A percentile compares a stretch with the other conserved stretches of the same genome.
Conservation (phyloP, 2,329 filamentous ascomycete species). For the Stagonosporopsis rhizophila region DNA sequence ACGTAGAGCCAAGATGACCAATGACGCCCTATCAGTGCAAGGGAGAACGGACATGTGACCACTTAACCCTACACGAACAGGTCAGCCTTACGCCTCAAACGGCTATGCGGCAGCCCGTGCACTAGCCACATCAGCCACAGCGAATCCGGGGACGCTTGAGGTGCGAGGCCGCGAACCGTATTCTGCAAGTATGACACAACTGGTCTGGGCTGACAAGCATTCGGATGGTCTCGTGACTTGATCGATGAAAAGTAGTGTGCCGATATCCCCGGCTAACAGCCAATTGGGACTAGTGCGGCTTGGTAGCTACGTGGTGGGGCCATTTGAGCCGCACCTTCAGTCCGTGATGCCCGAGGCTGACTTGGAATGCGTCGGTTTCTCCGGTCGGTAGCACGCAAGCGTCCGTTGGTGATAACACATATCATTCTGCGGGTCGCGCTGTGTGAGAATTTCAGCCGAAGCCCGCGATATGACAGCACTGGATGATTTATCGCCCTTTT, state of each 20-base stretch:
- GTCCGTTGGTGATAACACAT: not conserved
- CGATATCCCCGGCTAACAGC: conserved; percentile 23
- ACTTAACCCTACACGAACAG: conserved; percentile 15
- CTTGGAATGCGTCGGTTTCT: conserved; percentile 1
- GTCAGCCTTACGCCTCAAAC: conserved; percentile 34
- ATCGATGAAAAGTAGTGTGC: conserved; percentile 5
- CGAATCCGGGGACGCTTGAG: conserved; percentile 27
- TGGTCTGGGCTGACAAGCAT: conserved; percentile 20
- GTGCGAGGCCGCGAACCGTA: conserved; percentile 20
- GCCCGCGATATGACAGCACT: not conserved
- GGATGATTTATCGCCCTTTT: not conserved
- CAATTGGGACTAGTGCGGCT: conserved; percentile 7
- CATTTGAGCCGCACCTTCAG: conserved; percentile 22
- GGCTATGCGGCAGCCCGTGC: conserved; percentile 32
- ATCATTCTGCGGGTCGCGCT: not conserved
- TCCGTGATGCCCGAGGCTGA: conserved; percentile 12
- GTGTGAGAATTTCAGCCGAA: not conserved
- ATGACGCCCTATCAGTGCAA: conserved; percentile 20
- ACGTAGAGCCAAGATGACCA: conserved; percentile 14
- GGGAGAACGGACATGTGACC: conserved; percentile 25
- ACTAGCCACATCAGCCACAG: conserved; percentile 37
- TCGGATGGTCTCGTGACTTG: conserved; percentile 24
- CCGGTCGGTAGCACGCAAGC: conserved; percentile 11
- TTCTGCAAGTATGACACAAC: conserved; percentile 33
- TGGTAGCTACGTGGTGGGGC: conserved; percentile 18